Base-by-base conservation (phyloP, 805 yeast species). In the Schwanniomyces sp. region DNA sequence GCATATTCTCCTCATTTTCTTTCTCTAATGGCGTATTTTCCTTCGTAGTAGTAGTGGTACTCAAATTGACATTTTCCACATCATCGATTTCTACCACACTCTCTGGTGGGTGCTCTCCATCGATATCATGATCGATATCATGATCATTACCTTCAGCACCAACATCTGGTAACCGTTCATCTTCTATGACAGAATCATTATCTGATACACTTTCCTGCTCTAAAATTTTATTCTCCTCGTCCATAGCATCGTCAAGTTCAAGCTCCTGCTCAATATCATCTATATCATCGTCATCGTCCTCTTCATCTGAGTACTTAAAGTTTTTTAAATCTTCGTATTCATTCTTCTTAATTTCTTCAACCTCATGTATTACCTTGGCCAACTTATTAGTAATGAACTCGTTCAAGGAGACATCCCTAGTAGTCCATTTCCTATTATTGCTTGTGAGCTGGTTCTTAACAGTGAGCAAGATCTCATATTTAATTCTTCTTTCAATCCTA, bases 341-440 rank as follows among this genome's bases (percentile, higher is more conserved):
- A 39, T 51, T 58, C 36, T 56, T 51, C 41, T 60, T 61, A 42
- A 69, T 63, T 26, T 57, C 56, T 17, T 61, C 63, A 10, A 70
- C 67, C 14, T 63, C 66, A 6, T 52, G 55, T 7, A 69, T 47
- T 1, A 67, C 58, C n/a, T 46, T 50, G 1, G 52, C 43, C 34
- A 72, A 57, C 36, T 62, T 62, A 2, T 54, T 55, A 5, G 57
- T 52, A 41, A 73, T 44, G 45, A 73, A 72, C 37, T 57, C 57
- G 12, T 59, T 55, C 47, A 73, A 59, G 10, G 54, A 53, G 17
- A 58, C 49, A 49, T 69, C 73, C 40, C 75, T 55, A 9, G 56
- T 41, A 12, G 58, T 59, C 78, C 78, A 73, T 48, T 64, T 65
- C 43, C 53, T 57, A 46, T 69, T 70, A 29, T 66, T 61, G 14